A percentile compares a stretch with the other conserved stretches of the same genome.
Evolutionary conservation across 805 yeast species (phyloP).

Genomic region (Myxozyma neotropica): DNA sequence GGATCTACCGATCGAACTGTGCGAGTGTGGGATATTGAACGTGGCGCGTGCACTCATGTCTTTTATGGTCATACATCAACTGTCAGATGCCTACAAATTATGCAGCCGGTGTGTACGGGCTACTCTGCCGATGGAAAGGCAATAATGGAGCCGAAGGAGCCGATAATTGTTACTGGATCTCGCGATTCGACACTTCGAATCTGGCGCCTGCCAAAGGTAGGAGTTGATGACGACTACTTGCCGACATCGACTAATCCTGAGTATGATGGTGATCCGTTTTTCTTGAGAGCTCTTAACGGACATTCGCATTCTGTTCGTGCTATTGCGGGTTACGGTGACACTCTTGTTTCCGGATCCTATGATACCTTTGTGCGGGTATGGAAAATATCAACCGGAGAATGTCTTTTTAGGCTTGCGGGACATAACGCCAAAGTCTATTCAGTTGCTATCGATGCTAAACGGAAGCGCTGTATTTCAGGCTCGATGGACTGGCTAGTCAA

Average conservation of each 20-base stretch:
- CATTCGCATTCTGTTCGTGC: conserved; percentile 84
- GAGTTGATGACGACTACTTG: conserved; percentile 10
- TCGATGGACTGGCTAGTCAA: conserved; percentile 86
- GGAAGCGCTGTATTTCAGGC: conserved; percentile 84
- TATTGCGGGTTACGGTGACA: conserved; percentile 81
- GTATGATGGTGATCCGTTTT: conserved; percentile 51
- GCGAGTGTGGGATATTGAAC: conserved; percentile 86
- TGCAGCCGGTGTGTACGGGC: conserved; percentile 44
- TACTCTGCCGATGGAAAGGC: conserved; percentile 60
- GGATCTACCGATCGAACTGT: conserved; percentile 96
- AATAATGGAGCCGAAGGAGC: conserved; percentile 59
- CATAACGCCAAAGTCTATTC: conserved; percentile 88
- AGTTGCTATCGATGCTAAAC: conserved; percentile 75
- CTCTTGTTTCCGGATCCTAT: conserved; percentile 85
- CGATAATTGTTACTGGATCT: conserved; percentile 81
- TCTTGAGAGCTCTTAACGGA: conserved; percentile 69
- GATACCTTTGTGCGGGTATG: conserved; percentile 90
- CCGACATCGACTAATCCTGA: conserved; percentile 9
- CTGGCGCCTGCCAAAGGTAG: conserved; percentile 82
- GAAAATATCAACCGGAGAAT: conserved; percentile 76
- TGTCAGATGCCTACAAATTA: conserved; percentile 74
- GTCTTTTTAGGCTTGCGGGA: conserved; percentile 74
- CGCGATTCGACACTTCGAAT: conserved; percentile 88
- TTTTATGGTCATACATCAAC: conserved; percentile 91
- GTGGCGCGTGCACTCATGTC: conserved; percentile 86